Evolutionary conservation across 2,329 filamentous ascomycete species (phyloP).

Genomic region (Thyridium curvatum): DNA sequence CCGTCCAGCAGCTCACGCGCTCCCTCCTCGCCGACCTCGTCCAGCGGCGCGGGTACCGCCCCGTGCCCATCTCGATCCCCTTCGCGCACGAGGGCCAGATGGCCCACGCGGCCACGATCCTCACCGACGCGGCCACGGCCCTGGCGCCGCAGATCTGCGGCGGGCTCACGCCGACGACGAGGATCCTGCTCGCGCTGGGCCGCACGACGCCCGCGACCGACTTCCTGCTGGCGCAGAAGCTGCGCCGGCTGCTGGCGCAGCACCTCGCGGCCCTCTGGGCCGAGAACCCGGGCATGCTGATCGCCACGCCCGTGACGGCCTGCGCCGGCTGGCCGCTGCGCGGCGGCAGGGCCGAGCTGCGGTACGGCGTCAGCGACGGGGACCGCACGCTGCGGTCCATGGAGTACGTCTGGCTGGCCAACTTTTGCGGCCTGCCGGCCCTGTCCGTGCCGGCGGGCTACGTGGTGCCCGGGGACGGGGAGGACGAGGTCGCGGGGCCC

Average conservation of each 20-base stretch:
- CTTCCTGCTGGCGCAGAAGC: conserved; percentile 62
- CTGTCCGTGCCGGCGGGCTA: conserved; percentile 40
- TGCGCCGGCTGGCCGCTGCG: conserved; percentile 39
- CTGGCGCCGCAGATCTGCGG: conserved; percentile 31
- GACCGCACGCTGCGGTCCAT: conserved; percentile 38
- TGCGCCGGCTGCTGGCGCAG: conserved; percentile 63
- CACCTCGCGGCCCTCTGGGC: conserved; percentile 64
- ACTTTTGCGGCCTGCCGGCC: conserved; percentile 41
- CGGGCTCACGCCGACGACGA: conserved; percentile 54
- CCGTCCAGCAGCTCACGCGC: conserved; percentile 33
- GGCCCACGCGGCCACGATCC: conserved; percentile 68
- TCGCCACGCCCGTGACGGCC: conserved; percentile 62
- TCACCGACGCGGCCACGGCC: conserved; percentile 51
- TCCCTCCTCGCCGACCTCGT: conserved; percentile 46
- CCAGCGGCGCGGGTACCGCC: conserved; percentile 41
- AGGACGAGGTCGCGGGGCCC: conserved; percentile 13
- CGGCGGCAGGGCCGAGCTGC: conserved; percentile 22
- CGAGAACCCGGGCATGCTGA: conserved; percentile 60
- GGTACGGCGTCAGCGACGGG: conserved; percentile 37
- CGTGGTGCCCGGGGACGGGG: conserved; percentile 25
- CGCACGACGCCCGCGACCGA: conserved; percentile 58
- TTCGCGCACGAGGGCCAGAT: conserved; percentile 57
- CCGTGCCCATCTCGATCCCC: conserved; percentile 52
- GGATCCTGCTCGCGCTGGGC: conserved; percentile 59
- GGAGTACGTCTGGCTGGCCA: conserved; percentile 45